phyloP scores from a whole-genome alignment of 306 rosid genomes.

The Pueraria montana region DNA sequence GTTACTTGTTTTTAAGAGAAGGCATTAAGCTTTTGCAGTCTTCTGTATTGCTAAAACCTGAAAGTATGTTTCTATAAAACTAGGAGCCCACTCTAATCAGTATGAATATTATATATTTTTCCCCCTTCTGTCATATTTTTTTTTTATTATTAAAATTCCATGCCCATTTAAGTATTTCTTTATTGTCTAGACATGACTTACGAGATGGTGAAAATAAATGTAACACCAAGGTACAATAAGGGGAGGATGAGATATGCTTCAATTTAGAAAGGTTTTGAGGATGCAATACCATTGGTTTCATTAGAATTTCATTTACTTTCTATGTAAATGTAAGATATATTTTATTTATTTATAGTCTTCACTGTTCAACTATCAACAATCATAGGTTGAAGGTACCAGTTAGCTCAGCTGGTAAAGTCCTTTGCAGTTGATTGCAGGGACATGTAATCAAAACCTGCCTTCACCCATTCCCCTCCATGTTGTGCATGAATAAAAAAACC shows the following conservation, averaged over 20 bases:
- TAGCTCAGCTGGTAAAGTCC: constrained; percentile 2
- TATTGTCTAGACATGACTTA: background rate
- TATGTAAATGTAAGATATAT: background rate
- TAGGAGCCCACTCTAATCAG: background rate
- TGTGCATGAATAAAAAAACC: background rate
- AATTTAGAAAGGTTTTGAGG: background rate
- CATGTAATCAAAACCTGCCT: background rate
- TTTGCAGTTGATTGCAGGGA: background rate
- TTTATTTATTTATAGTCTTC: constrained; percentile 3
- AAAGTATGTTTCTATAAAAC: background rate
- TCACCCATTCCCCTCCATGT: background rate
- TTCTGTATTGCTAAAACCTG: background rate
- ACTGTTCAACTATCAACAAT: background rate
- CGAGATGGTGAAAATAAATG: background rate
- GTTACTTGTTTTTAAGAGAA: constrained; percentile 13
- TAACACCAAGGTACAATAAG: background rate
- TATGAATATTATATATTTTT: background rate
- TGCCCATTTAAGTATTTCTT: background rate
- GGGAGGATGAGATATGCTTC: background rate
- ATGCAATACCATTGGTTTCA: background rate
- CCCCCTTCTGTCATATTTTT: background rate
- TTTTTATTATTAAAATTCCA: background rate
- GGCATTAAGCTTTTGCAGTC: background rate
- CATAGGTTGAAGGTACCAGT: background rate
- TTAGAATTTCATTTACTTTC: constrained; percentile 3